Base-by-base conservation (phyloP, 192 early-diverging fungal genomes). In the Backusella mclennaniae region DNA sequence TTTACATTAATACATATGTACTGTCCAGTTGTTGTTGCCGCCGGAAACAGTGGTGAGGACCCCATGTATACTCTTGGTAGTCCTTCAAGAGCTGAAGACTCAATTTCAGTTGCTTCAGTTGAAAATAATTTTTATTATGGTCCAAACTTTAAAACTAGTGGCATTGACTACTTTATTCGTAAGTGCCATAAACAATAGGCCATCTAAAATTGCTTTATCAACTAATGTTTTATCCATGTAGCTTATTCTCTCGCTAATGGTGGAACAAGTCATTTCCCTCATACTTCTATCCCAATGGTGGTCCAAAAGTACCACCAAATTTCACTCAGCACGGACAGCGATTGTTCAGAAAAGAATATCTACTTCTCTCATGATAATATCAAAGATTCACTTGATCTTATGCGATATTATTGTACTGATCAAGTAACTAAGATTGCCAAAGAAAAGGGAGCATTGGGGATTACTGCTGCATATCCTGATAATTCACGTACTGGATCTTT, bases 31-130 rank as follows among this genome's bases (percentile, higher is more conserved):
- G 87, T 91, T 1, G 84, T 88, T 3, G 86, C 92, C 0, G 85
- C 84, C 46, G 89, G 91, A 11, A 95, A 95, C 42, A 83, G 80
- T 53, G 93, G 93, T 29, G 76, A 78, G 12, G 84, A 87, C 56
- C 90, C 90, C 19, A 76, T 91, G 12, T 90, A 86, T 67, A 83
- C 86, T 4, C 74, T 84, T 6, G 80, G 80, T 4, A 85, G 85
- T 4, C 91, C 92, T 2, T 88, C 85, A 39, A 84, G 86, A 36
- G 88, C 85, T 11, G 68, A 52, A 1, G 77, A 80, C 14, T 85
- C 87, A 0, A 86, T 92, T 35, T 83, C 87, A 1, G 92, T 93
- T 12, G 90, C 87, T 11, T 82, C 84, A 2, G 78, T 83, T n/a
- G 85, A 91, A 26, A 86, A 87, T 46, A 59, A 78, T 21, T 76